These are phyloP conservation scores for Citrullus mucosospermus DNA, from an alignment of 306 rosid species.

Conservation along the genomic window DNA sequence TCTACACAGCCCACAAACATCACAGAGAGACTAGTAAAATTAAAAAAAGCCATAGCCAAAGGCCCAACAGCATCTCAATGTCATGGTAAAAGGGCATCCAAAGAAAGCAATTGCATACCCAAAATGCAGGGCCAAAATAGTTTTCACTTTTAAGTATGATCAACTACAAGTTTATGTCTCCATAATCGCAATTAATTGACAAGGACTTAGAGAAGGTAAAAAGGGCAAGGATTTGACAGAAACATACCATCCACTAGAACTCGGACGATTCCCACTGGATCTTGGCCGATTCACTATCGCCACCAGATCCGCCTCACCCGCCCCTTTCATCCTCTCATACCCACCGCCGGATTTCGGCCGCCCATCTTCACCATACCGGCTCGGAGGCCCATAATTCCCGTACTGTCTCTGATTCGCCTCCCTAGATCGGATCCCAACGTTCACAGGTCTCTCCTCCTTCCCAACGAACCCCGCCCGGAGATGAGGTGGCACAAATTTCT, in stretches of 20 bases:
- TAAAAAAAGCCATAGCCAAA: neutral
- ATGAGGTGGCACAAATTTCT: conserved; percentile 76
- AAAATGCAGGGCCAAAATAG: neutral
- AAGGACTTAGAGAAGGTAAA: neutral
- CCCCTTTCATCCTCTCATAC: conserved; percentile 33
- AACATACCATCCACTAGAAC: conserved; percentile 26
- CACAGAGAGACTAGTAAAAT: neutral
- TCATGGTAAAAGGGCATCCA: neutral
- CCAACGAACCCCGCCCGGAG: conserved; percentile 68
- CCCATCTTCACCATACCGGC: conserved; percentile 24
- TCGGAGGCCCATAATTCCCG: conserved; percentile 21
- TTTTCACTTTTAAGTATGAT: neutral
- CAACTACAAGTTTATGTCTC: neutral
- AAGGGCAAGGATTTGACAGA: neutral
- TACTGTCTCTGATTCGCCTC: conserved; percentile 18
- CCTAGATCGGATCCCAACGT: conserved; percentile 25
- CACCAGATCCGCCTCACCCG: conserved; percentile 26
- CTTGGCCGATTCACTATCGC: conserved; percentile 29
- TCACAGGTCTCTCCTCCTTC: conserved; percentile 26
- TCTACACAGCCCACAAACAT: neutral
- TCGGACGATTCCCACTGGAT: conserved; percentile 29
- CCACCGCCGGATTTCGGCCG: conserved; percentile 65
- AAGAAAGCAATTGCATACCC: neutral
- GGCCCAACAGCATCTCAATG: neutral
- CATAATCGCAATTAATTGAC: neutral